Percentiles rank a stretch among this genome's conserved stretches.
phyloP scores from a whole-genome alignment of 2,329 filamentous ascomycete species.

The Zalaria obscura region DNA sequence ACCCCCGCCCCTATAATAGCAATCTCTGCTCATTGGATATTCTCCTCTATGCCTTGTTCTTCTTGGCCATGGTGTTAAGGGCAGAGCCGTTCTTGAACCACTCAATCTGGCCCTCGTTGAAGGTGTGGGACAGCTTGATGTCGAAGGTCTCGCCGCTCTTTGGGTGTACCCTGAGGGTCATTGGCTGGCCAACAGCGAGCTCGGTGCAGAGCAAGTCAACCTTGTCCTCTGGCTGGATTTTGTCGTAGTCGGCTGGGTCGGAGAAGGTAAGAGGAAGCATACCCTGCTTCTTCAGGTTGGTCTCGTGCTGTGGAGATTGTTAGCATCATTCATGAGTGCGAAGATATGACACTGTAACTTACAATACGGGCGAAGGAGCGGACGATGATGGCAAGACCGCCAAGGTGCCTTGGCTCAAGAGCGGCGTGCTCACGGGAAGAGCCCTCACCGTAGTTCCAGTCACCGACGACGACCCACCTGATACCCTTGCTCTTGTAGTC shows the following conservation, averaged over 20 bases:
- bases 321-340: slow-evolving; percentile 2
- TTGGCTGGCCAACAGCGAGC: slow-evolving; percentile 80
- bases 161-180: slow-evolving; percentile 85
- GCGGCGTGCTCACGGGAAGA: slow-evolving; percentile 96
- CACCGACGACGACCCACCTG: slow-evolving; percentile 93
- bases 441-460: slow-evolving; percentile 99
- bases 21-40: background rate
- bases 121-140: slow-evolving; percentile 79
- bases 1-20: slow-evolving; percentile 1
- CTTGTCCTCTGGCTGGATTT: slow-evolving; percentile 84
- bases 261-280: slow-evolving; percentile 97
- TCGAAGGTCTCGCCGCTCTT: slow-evolving; percentile 64
- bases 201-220: slow-evolving; percentile 82
- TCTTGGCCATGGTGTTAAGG: slow-evolving; percentile 96
- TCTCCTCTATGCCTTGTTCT: slow-evolving; percentile 5
- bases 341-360: slow-evolving; percentile 12
- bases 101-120: slow-evolving; percentile 94
- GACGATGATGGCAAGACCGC: slow-evolving; percentile 92
- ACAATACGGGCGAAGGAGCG: slow-evolving; percentile 90
- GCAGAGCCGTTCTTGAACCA: slow-evolving; percentile 99
- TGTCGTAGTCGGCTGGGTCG: slow-evolving; percentile 94
- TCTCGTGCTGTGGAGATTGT: slow-evolving; percentile 57
- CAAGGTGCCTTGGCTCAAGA: slow-evolving; percentile 92
- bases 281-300: slow-evolving; percentile 99
- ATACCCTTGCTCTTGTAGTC: slow-evolving; percentile 97